Evolutionary conservation across 176 grass and related monocot species (phyloP).

Genomic region (Oryza officinalis): DNA sequence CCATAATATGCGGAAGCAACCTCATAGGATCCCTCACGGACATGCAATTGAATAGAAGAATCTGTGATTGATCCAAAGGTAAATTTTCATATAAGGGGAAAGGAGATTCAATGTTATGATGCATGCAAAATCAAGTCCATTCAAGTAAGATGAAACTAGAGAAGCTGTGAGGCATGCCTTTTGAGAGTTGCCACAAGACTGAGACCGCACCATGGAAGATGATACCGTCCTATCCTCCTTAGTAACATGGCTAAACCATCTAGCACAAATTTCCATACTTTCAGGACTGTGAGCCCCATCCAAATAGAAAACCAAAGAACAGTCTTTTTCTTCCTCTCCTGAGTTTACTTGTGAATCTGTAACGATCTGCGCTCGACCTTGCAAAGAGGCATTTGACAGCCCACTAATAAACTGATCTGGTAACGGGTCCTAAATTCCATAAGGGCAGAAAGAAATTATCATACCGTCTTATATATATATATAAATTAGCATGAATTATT

Average conservation of each 20-base stretch:
- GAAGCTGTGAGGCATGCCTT: conserved; percentile 48
- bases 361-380: conserved; percentile 86
- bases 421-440: conserved; percentile 58
- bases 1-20: conserved; percentile 73
- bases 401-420: conserved; percentile 69
- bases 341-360: conserved; percentile 47
- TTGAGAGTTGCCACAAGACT: conserved; percentile 34
- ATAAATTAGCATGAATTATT: conserved; percentile 28
- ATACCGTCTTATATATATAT: background rate
- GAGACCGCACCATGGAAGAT: conserved; percentile 37
- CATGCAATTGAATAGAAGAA: conserved; percentile 99
- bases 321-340: conserved; percentile 35
- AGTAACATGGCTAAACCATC: conserved; percentile 75
- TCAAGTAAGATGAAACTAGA: conserved; percentile 28
- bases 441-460: conserved; percentile 14
- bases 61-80: conserved; percentile 49
- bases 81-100: conserved; percentile 6
- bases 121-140: conserved; percentile 29
- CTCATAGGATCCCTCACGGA: conserved; percentile 86
- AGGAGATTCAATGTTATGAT: conserved; percentile 8
- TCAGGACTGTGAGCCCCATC: conserved; percentile 90
- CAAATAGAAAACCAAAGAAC: conserved; percentile 68
- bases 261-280: conserved; percentile 91
- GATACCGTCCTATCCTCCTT: conserved; percentile 42
- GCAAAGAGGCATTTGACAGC: conserved; percentile 54